phyloP scores from a whole-genome alignment of 1,284 basidiomycete genomes.

The Heliocybe sulcata region DNA sequence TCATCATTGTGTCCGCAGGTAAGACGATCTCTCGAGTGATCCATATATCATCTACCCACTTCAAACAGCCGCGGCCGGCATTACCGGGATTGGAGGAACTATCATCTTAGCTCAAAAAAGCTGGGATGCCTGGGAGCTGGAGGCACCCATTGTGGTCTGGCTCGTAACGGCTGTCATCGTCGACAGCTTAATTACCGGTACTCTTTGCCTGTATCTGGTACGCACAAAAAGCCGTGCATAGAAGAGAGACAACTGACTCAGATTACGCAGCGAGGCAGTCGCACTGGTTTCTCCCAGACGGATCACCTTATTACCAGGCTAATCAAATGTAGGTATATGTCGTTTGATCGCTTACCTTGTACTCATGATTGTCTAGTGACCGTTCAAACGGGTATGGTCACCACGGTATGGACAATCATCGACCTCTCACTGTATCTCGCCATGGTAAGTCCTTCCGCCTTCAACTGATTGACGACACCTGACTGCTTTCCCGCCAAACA shows the following conservation, averaged over 20 bases:
- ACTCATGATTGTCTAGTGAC: slow-evolving; percentile 20
- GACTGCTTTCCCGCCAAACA: neutral
- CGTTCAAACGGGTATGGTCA: slow-evolving; percentile 30
- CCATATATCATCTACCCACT: neutral
- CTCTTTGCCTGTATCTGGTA: neutral
- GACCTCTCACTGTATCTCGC: slow-evolving; percentile 27
- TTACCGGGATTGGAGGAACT: slow-evolving; percentile 11
- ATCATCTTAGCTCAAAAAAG: neutral
- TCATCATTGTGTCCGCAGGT: slow-evolving; percentile 8
- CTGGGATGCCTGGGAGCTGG: neutral
- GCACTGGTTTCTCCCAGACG: neutral
- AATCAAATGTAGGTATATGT: neutral
- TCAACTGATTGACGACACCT: neutral
- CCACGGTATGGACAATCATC: slow-evolving; percentile 22
- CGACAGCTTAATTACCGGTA: neutral
- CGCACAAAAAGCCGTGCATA: neutral
- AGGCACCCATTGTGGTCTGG: neutral
- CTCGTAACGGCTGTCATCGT: neutral
- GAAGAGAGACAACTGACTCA: neutral
- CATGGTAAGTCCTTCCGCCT: slow-evolving; percentile 16
- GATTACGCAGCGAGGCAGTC: neutral
- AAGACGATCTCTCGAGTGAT: slow-evolving; percentile 1
- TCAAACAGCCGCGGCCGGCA: slow-evolving; percentile 13
- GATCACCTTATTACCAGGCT: neutral
- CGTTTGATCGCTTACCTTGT: neutral